Percentiles rank a stretch among this genome's conserved stretches.
These are phyloP conservation scores for Lycium barbarum DNA, from an alignment of 257 asterid species.

Conservation along the genomic window DNA sequence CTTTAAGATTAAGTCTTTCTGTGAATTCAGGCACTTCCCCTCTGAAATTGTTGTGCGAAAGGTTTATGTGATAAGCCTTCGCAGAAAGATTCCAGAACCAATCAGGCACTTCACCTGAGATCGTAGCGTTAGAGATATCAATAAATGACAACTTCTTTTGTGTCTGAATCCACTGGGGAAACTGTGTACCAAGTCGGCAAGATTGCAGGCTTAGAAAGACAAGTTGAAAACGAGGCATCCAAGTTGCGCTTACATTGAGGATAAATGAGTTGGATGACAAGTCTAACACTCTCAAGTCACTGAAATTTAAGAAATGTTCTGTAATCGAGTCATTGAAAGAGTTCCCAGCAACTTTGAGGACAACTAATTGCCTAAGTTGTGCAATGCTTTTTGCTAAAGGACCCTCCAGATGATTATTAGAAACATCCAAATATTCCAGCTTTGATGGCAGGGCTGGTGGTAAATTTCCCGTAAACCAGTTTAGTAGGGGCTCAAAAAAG, in stretches of 20 bases:
- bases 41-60: neutral
- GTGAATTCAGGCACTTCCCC: conserved; percentile 23
- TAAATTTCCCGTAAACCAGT: neutral
- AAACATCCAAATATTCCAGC: neutral
- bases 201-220: conserved; percentile 22
- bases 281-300: conserved; percentile 18
- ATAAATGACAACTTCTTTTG: neutral
- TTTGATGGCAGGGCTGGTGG: neutral
- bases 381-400: conserved; percentile 22
- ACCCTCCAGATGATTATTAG: neutral
- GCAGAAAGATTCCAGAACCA: conserved; percentile 27
- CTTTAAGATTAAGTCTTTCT: neutral
- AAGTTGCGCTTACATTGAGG: conserved; percentile 5
- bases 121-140: neutral
- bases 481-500: no score
- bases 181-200: neutral
- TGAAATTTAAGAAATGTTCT: conserved; percentile 16
- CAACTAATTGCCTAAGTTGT: conserved; percentile 20
- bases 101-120: neutral
- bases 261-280: conserved; percentile 8
- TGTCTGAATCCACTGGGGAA: conserved; percentile 6
- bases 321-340: neutral
- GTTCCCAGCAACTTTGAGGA: conserved; percentile 21
- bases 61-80: neutral
- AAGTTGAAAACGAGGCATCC: conserved; percentile 27